Evolutionary conservation across 2,329 filamentous ascomycete genomes (phyloP).

Genomic region (Pseudogymnoascus sp.): DNA sequence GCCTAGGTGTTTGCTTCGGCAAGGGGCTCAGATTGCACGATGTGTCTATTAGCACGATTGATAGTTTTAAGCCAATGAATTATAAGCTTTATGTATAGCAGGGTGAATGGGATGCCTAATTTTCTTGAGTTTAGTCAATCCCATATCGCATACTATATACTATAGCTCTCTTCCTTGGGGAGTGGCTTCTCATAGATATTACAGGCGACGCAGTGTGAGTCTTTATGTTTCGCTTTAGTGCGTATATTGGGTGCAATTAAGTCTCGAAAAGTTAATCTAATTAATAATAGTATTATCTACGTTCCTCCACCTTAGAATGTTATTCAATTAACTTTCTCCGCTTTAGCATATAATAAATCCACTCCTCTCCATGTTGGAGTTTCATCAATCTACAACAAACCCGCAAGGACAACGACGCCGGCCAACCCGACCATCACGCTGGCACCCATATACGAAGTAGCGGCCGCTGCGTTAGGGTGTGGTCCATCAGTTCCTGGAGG

Average conservation of each 20-base stretch:
- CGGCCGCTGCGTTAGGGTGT: not conserved
- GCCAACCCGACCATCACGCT: not conserved
- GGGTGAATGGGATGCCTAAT: no score
- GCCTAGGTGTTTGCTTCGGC: constrained; percentile 5
- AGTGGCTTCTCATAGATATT: not conserved
- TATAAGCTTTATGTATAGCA: no score
- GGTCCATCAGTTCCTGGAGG: not conserved
- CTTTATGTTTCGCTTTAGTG: not conserved
- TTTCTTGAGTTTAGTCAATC: no score
- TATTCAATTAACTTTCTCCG: not conserved
- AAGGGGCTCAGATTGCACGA: no score
- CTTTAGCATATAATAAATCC: not conserved
- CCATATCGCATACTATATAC: no score
- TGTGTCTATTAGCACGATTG: no score
- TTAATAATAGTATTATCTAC: not conserved
- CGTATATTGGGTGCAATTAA: not conserved
- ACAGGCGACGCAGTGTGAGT: not conserved
- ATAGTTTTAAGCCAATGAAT: no score
- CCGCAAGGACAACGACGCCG: not conserved
- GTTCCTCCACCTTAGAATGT: not conserved
- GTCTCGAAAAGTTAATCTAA: not conserved
- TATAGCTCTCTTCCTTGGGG: no score
- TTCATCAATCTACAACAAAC: not conserved
- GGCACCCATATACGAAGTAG: not conserved
- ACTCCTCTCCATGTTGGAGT: not conserved